A percentile compares a stretch with the other conserved stretches of the same genome.
These are phyloP conservation scores for Triangularia setosa DNA, from an alignment of 2,329 filamentous ascomycete species.

Conservation along the genomic window DNA sequence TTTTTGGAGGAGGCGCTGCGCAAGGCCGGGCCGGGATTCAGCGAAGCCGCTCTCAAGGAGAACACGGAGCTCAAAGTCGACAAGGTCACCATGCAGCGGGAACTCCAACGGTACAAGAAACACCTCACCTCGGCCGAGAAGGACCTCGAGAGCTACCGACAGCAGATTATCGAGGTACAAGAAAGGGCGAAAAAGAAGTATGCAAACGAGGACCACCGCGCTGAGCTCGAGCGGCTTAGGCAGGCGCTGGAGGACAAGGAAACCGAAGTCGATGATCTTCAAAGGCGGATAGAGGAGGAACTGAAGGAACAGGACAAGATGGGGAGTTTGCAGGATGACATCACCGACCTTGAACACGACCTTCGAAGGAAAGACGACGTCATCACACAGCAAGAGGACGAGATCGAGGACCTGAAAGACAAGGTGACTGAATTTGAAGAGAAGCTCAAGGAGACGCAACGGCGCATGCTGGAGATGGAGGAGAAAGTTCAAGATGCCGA, in stretches of 20 bases:
- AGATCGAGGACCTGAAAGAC: constrained; percentile 63
- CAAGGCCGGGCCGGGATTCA: constrained; percentile 85
- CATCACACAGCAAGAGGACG: constrained; percentile 71
- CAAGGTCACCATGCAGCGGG: constrained; percentile 82
- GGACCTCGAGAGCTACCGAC: constrained; percentile 77
- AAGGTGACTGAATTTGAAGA: constrained; percentile 47
- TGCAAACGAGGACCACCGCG: constrained; percentile 64
- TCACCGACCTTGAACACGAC: constrained; percentile 72
- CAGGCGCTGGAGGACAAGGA: constrained; percentile 56
- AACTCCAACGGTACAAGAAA: constrained; percentile 83
- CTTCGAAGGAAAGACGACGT: constrained; percentile 70
- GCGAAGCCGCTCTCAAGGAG: constrained; percentile 82
- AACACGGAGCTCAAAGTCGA: constrained; percentile 96
- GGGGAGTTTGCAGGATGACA: constrained; percentile 66
- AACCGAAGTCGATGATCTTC: constrained; percentile 57
- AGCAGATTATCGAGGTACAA: constrained; percentile 77
- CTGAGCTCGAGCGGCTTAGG: constrained; percentile 56
- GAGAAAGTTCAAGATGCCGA: constrained; percentile 50
- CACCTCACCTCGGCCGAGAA: constrained; percentile 76
- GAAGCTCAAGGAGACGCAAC: constrained; percentile 39
- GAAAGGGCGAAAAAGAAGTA: constrained; percentile 76
- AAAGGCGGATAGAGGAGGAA: constrained; percentile 54
- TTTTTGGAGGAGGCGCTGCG: constrained; percentile 88
- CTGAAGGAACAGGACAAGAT: constrained; percentile 56
- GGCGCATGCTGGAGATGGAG: constrained; percentile 52